A percentile compares a stretch with the other conserved stretches of the same genome.
These are phyloP conservation scores for Mucuna pruriens DNA, from an alignment of 306 rosid genomes.

Conservation along the genomic window DNA sequence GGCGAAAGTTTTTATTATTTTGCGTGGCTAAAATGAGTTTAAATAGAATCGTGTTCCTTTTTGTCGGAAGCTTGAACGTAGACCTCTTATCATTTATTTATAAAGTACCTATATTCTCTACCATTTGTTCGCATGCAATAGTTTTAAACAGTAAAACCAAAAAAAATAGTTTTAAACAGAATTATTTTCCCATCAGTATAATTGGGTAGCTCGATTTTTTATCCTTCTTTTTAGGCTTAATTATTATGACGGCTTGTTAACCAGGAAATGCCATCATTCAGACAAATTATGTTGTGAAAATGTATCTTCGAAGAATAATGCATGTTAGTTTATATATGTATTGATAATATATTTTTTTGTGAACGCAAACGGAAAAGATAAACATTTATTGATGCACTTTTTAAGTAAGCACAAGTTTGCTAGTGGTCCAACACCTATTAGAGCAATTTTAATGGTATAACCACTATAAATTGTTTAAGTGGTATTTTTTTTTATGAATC, in stretches of 20 bases:
- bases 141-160: not conserved
- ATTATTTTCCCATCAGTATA: not conserved
- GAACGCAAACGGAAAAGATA: not conserved
- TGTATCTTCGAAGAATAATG: not conserved
- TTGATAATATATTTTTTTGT: not conserved
- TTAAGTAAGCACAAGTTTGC: not conserved
- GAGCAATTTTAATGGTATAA: not conserved
- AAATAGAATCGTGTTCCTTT: not conserved
- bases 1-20: not conserved
- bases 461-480: not conserved
- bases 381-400: not conserved
- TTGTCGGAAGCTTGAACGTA: not conserved
- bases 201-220: not conserved
- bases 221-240: not conserved
- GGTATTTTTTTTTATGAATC: not conserved
- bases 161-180: not conserved
- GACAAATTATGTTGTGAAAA: not conserved
- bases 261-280: not conserved
- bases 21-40: not conserved
- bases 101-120: constrained; percentile 1
- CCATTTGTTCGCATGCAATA: not conserved
- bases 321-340: not conserved
- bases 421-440: not conserved
- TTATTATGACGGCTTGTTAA: not conserved
- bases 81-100: not conserved